These are phyloP conservation scores for Groenewaldozyma auringiensis DNA, from an alignment of 1,139 yeast genomes.

Conservation along the genomic window DNA sequence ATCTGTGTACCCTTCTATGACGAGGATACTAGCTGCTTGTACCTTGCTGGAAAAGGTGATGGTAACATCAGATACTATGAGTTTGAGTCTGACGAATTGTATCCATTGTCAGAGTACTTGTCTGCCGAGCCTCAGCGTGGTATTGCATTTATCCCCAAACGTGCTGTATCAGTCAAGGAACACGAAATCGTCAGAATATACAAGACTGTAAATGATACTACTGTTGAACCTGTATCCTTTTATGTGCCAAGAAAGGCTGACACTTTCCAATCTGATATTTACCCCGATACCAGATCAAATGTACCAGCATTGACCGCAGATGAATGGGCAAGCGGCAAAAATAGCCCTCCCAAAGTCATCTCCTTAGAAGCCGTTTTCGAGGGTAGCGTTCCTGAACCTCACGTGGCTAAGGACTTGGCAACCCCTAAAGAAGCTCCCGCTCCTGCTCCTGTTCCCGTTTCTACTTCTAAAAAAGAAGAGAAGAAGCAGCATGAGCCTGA, in stretches of 20 bases:
- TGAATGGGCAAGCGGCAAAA: slow-evolving; percentile 75
- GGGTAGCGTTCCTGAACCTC: slow-evolving; percentile 39
- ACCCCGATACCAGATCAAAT: slow-evolving; percentile 80
- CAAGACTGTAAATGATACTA: slow-evolving; percentile 76
- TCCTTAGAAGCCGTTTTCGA: slow-evolving; percentile 72
- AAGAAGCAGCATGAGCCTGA: slow-evolving; percentile 15
- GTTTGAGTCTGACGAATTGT: slow-evolving; percentile 65
- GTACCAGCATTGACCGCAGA: slow-evolving; percentile 70
- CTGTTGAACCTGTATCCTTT: slow-evolving; percentile 84
- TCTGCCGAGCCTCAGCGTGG: slow-evolving; percentile 96
- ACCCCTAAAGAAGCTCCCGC: slow-evolving; percentile 16
- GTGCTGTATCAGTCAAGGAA: slow-evolving; percentile 66
- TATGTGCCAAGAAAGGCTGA: slow-evolving; percentile 91
- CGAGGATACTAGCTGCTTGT: slow-evolving; percentile 68
- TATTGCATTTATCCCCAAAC: slow-evolving; percentile 80
- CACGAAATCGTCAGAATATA: slow-evolving; percentile 76
- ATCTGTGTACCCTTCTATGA: slow-evolving; percentile 88
- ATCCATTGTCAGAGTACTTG: slow-evolving; percentile 75
- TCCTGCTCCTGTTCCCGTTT: slow-evolving; percentile 19
- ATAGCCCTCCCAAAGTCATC: slow-evolving; percentile 68
- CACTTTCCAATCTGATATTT: slow-evolving; percentile 84
- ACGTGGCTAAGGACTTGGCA: slow-evolving; percentile 5
- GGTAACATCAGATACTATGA: slow-evolving; percentile 94
- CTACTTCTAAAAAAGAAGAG: slow-evolving; percentile 4
- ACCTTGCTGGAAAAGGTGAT: slow-evolving; percentile 95